Evolutionary conservation across 225 moss, liverwort and hornwort genomes (phyloP), one percentile per base, ranked within the genome.

Genomic region (Neckera pumila): DNA sequence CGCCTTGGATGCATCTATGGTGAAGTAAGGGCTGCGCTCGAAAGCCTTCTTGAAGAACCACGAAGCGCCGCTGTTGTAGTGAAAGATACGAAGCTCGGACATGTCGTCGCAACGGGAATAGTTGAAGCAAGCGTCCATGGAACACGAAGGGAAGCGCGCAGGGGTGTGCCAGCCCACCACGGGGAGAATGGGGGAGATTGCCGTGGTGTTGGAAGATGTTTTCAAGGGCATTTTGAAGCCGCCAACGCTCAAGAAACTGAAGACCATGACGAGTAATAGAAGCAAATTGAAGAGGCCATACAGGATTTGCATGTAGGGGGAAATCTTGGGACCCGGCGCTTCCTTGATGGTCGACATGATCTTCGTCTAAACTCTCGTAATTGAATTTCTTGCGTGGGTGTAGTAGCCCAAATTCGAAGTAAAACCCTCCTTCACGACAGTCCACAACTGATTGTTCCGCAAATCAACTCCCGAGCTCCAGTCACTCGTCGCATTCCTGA

Each of bases 61-160:
- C 38, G 79, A 86, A 18, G 84, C 56, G 6, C 65, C 62, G 28
- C 43, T 23, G 61, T 87, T 83, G 72, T 93, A 92, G 84, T 89
- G 93, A 76, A 90, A 93, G 7, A 93, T 43, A 10, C 84, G 81
- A 20, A 93, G 90, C 88, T 92, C 90, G 5, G 89, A 79, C 86
- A 86, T 86, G 86, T 72, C 87, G 36, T 93, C 93, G 76, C 93
- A 93, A 12, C 92, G 87, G 5, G 92, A 85, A 43, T 90, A 90
- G 71, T 93, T 91, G 75, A 93, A 93, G 43, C 93, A 93, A 10
- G 84, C 76, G 80, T 90, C 93, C 93, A 93, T 93, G 11, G 92
- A 93, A 71, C 92, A 92, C 74, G 79, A 87, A 9, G 84, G 53
- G 36, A 65, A 64, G 36, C 89, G 73, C 60, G 89, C 74, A 11